Conservation (phyloP, 2,329 filamentous ascomycete genomes). For the Fusarium sublunatum region DNA sequence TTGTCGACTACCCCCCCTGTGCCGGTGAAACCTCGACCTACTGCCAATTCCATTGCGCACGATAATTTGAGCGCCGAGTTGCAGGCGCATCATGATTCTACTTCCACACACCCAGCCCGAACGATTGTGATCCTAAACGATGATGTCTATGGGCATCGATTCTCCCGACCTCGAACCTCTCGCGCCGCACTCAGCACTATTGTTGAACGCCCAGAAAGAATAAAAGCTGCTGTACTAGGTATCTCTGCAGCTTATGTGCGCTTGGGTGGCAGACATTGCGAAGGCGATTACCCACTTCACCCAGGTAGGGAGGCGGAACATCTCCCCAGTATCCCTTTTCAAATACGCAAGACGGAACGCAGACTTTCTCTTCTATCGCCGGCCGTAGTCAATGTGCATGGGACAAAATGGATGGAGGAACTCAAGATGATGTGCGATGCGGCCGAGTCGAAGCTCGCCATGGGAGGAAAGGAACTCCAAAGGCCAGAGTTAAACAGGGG, state of each 20-base stretch:
- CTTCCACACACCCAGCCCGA: conserved; percentile 59
- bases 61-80: conserved; percentile 78
- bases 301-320: conserved; percentile 67
- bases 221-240: conserved; percentile 85
- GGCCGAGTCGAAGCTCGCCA: conserved; percentile 81
- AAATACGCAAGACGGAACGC: conserved; percentile 83
- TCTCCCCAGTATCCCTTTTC: conserved; percentile 77
- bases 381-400: conserved; percentile 91
- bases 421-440: conserved; percentile 84
- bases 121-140: conserved; percentile 91
- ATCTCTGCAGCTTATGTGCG: conserved; percentile 89
- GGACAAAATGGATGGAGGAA: conserved; percentile 92
- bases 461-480: conserved; percentile 80
- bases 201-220: conserved; percentile 91
- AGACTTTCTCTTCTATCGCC: conserved; percentile 76
- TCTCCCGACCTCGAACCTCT: conserved; percentile 82
- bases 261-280: conserved; percentile 82
- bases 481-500: conserved; percentile 72
- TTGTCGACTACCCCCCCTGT: conserved; percentile 43
- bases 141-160: conserved; percentile 94
- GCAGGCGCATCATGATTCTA: conserved; percentile 65
- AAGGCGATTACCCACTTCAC: conserved; percentile 74
- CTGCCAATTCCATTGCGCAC: conserved; percentile 68
- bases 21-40: conserved; percentile 56
- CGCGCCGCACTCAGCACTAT: conserved; percentile 79